Base-by-base conservation (phyloP, 768 basidiomycete genomes). In the Udeniomyces megalosporus region DNA sequence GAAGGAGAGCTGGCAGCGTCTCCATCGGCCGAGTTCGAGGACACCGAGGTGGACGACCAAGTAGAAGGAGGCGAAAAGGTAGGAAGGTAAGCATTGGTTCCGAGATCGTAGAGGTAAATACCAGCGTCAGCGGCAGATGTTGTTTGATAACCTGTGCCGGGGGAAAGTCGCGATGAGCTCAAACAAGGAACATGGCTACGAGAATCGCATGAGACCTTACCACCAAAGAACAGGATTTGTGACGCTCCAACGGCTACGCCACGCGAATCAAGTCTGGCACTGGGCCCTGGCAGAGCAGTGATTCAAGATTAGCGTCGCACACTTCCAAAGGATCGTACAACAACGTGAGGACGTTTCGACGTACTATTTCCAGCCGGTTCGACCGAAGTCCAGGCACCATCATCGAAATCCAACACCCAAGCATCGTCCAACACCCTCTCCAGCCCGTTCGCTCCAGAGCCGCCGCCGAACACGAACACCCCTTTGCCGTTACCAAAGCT, bases 141-240 rank as follows among this genome's bases (percentile, higher is more conserved):
- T 12, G 62, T 63, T 38, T 31, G 28, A 42, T 63, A 63, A 15
- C 62, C 62, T 61, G 51, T 34, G 38, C 44, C 31, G 34, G 22
- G 24, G 12, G 28, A n/a, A 44, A 28, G 51, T 53, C 34, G 42
- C 7, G n/a, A 26, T 26, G 47, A 20, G 12, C 44, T 45, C 4
- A 48, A 48, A 26, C 24, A 24, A 52, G 11, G 11, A n/a, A 8
- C 28, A 50, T 22, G 48, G 38, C 38, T 8, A 42, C 38, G 38
- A 8, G 38, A 42, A 42, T 17, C 31, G n/a, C 14, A 14, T 2
- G 6, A 4, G 28, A 46, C 60, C n/a, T 29, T 8, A 61, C 61
- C 61, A 35, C 63, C 63, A 14, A 65, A 65, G 34, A 60, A 60
- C 17, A 65, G 32, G 17, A 65, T 45, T 47, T 65, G 63, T n/a